Evolutionary conservation across 108 stramenopile genomes (phyloP).

Genomic region (Parietichytrium sp.): DNA sequence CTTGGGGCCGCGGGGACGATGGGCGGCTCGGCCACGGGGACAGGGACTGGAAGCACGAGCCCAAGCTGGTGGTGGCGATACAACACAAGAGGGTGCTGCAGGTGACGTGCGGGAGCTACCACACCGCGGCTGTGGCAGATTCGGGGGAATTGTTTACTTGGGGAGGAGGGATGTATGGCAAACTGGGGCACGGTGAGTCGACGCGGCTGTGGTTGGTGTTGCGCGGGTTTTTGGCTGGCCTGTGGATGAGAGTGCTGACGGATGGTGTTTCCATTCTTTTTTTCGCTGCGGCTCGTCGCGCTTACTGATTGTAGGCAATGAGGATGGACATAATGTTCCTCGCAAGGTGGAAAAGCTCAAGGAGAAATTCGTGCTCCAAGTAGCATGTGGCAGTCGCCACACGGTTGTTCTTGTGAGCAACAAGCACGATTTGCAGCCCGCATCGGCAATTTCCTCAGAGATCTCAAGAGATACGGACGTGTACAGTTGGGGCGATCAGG

Average conservation of each 20-base stretch:
- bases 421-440: not conserved
- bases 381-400: slow-evolving; percentile 87
- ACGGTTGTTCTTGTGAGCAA: slow-evolving; percentile 72
- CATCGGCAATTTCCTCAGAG: too few relatives aligned
- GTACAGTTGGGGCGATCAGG: slow-evolving; percentile 74
- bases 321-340: slow-evolving; percentile 84
- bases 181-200: slow-evolving; percentile 90
- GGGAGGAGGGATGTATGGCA: slow-evolving; percentile 96
- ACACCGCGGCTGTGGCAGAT: slow-evolving; percentile 84
- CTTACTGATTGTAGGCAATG: too few relatives aligned
- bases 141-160: slow-evolving; percentile 86
- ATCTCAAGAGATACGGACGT: slow-evolving; percentile 46
- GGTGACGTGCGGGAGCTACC: slow-evolving; percentile 88
- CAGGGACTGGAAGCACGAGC: slow-evolving; percentile 93
- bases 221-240: too few relatives aligned
- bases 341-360: slow-evolving; percentile 78
- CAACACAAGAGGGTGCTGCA: slow-evolving; percentile 75
- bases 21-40: slow-evolving; percentile 89
- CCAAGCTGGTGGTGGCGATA: slow-evolving; percentile 74
- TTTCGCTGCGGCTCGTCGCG: too few relatives aligned
- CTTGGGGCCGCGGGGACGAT: slow-evolving; percentile 83
- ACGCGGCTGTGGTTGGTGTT: too few relatives aligned
- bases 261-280: too few relatives aligned
- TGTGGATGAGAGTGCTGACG: too few relatives aligned
- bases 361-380: slow-evolving; percentile 73